Conservation (phyloP, 1,284 basidiomycete genomes). For the Stygiomarasmius scandens region DNA sequence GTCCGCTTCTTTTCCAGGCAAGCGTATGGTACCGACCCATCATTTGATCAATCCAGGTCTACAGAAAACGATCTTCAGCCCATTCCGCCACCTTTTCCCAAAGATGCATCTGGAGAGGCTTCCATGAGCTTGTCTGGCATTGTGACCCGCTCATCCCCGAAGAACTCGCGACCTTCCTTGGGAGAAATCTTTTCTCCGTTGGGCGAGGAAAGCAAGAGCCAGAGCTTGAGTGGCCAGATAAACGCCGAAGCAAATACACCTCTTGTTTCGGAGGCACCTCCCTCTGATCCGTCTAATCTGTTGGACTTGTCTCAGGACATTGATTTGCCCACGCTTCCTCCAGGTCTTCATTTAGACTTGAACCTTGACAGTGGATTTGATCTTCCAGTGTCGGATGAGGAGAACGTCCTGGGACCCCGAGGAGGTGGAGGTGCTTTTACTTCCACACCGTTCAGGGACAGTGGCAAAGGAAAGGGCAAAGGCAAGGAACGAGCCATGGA, state of each 20-base stretch:
- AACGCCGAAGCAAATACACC: background rate
- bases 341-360: conserved; percentile 42
- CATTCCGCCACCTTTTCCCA: conserved; percentile 1
- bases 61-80: conserved; percentile 41
- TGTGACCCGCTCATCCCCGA: conserved; percentile 32
- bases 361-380: conserved; percentile 46
- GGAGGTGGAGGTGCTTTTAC: conserved; percentile 22
- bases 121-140: conserved; percentile 21
- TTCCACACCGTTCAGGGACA: conserved; percentile 35
- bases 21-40: conserved; percentile 62
- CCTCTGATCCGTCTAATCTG: conserved; percentile 44
- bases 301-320: conserved; percentile 56
- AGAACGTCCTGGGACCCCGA: conserved; percentile 16
- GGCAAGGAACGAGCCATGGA: conserved; percentile 8
- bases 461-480: conserved; percentile 29
- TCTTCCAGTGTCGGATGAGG: conserved; percentile 38
- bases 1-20: conserved; percentile 76
- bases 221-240: background rate
- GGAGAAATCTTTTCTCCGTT: conserved; percentile 46
- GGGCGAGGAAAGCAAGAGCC: conserved; percentile 2
- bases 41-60: conserved; percentile 49
- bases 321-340: conserved; percentile 50
- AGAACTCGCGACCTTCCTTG: conserved; percentile 37
- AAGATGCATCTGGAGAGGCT: background rate
- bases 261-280: conserved; percentile 14